Percentiles rank a stretch among this genome's conserved stretches.
Evolutionary conservation across 768 basidiomycete genomes (phyloP).

Genomic region (Trametes maxima): DNA sequence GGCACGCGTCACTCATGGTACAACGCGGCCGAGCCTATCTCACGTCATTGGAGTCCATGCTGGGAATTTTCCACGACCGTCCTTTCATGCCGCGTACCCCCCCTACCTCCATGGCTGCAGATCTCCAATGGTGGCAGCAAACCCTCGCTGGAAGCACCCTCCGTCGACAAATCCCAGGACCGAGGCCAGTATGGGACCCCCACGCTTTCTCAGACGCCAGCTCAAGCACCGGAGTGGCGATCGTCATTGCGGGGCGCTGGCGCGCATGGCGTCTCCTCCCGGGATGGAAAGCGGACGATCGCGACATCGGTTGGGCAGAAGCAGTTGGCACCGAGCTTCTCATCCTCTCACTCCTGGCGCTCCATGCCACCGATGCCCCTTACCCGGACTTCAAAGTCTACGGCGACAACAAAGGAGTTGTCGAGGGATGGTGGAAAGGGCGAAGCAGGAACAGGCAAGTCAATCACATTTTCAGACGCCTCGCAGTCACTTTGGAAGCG

Average conservation of each 20-base stretch:
- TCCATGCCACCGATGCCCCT: not conserved
- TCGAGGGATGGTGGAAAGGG: slow-evolving; percentile 40
- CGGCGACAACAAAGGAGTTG: slow-evolving; percentile 36
- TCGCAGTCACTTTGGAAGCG: slow-evolving; percentile 20
- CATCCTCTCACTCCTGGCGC: slow-evolving; percentile 19
- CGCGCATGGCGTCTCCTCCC: slow-evolving; percentile 28
- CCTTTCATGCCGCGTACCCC: slow-evolving; percentile 31
- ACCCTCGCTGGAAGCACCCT: not conserved
- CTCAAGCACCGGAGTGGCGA: slow-evolving; percentile 24
- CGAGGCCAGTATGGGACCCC: slow-evolving; percentile 29
- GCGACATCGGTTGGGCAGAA: slow-evolving; percentile 52
- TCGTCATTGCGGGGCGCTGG: slow-evolving; percentile 29
- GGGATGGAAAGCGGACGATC: slow-evolving; percentile 19
- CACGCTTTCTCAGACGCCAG: slow-evolving; percentile 42
- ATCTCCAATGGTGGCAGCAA: slow-evolving; percentile 28
- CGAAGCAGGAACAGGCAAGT: slow-evolving; percentile 31
- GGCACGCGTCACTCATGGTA: slow-evolving; percentile 18
- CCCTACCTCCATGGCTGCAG: slow-evolving; percentile 25
- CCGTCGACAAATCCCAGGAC: slow-evolving; percentile 36
- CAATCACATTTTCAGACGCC: slow-evolving; percentile 35
- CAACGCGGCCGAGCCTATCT: slow-evolving; percentile 16
- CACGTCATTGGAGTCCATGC: slow-evolving; percentile 22
- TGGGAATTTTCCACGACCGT: not conserved
- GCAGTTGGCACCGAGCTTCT: slow-evolving; percentile 47
- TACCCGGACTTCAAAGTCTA: slow-evolving; percentile 36